Evolutionary conservation across 2,329 filamentous ascomycete genomes (phyloP).

Genomic region (Escovopsis sp.): DNA sequence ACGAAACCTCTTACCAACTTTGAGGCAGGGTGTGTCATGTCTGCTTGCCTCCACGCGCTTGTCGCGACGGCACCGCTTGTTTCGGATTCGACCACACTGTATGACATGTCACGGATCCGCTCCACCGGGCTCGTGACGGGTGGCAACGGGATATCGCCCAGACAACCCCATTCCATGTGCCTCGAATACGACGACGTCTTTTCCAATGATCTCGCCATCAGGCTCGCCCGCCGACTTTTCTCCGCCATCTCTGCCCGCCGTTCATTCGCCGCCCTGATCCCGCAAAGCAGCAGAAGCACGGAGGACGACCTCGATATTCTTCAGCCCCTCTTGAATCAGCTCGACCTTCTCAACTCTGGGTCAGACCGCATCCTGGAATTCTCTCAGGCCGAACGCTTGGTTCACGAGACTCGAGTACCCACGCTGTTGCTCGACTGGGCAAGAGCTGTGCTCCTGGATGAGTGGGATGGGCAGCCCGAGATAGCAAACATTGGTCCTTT

Average conservation of each 20-base stretch:
- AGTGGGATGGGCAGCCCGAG: conserved; percentile 66
- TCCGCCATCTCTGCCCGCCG: conserved; percentile 39
- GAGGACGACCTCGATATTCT: conserved; percentile 24
- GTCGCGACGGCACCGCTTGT: conserved; percentile 42
- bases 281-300: conserved; percentile 21
- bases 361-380: conserved; percentile 32
- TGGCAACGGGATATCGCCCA: conserved; percentile 28
- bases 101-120: conserved; percentile 46
- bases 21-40: conserved; percentile 39
- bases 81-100: conserved; percentile 31
- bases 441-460: conserved; percentile 56
- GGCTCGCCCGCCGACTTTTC: conserved; percentile 44
- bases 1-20: conserved; percentile 20
- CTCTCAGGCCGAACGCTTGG: conserved; percentile 31
- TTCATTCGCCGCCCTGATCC: conserved; percentile 32
- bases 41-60: conserved; percentile 48
- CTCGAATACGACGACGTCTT: conserved; percentile 50
- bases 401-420: conserved; percentile 43
- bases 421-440: conserved; percentile 55
- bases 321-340: conserved; percentile 34
- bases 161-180: conserved; percentile 35
- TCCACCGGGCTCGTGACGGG: conserved; percentile 37
- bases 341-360: conserved; percentile 36
- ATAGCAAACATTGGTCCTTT: conserved; percentile 57
- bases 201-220: conserved; percentile 43